These are phyloP conservation scores for Ophiostoma angusticollis DNA, from an alignment of 2,329 filamentous ascomycete genomes.

Conservation along the genomic window DNA sequence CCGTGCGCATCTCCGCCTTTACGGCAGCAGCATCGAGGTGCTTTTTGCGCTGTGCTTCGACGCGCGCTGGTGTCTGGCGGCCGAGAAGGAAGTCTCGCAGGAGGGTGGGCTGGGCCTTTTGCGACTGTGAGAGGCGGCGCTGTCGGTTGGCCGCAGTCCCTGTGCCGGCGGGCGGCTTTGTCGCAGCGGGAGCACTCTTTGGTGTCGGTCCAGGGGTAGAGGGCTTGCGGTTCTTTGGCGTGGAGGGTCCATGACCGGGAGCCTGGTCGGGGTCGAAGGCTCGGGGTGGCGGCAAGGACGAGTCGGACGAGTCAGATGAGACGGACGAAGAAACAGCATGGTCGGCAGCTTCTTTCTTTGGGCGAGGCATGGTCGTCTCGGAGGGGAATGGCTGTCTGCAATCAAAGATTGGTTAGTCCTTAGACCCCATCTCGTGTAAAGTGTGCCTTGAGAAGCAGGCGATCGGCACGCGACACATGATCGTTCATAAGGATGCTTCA, in stretches of 20 bases:
- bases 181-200: constrained; percentile 29
- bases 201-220: constrained; percentile 23
- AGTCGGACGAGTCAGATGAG: constrained; percentile 5
- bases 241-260: constrained; percentile 15
- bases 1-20: constrained; percentile 39
- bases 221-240: constrained; percentile 17
- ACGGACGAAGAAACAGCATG: constrained; percentile 1
- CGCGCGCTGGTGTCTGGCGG: constrained; percentile 41
- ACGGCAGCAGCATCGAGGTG: constrained; percentile 41
- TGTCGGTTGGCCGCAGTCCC: constrained; percentile 10
- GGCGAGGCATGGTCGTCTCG: constrained; percentile 14
- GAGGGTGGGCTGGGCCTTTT: constrained; percentile 35
- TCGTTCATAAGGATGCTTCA: too few relatives aligned
- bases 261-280: constrained; percentile 13
- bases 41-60: constrained; percentile 39
- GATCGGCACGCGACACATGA: too few relatives aligned
- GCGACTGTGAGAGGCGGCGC: constrained; percentile 24
- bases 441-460: too few relatives aligned
- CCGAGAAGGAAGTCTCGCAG: constrained; percentile 46
- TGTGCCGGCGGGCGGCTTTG: neutral
- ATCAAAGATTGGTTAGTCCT: constrained; percentile 7
- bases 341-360: constrained; percentile 9
- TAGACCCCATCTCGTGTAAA: too few relatives aligned
- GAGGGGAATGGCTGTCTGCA: constrained; percentile 1
- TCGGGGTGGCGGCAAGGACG: constrained; percentile 5